Evolutionary conservation across 148 eudicot genomes (phyloP).

Genomic region (Mesembryanthemum crystallinum): DNA sequence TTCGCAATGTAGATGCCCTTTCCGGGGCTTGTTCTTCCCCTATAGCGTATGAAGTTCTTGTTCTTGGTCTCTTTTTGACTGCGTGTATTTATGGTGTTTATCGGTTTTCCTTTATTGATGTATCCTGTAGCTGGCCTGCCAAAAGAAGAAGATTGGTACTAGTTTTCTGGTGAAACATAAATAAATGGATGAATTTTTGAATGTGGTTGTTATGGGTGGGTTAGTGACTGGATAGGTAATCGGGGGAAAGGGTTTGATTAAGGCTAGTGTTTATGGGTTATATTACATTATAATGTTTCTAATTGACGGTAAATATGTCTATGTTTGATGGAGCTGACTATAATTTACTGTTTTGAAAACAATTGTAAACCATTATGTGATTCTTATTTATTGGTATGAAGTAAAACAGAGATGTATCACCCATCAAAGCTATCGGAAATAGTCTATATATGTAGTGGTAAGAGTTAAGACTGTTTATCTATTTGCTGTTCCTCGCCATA

Average conservation of each 20-base stretch:
- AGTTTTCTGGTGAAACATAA: not conserved
- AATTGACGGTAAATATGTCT: not conserved
- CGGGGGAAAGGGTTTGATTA: not conserved
- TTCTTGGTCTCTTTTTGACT: not conserved
- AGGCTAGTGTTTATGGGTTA: not conserved
- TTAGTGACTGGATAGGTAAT: not conserved
- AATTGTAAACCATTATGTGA: too few relatives aligned
- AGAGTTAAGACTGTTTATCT: too few relatives aligned
- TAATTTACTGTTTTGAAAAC: too few relatives aligned
- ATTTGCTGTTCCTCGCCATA: too few relatives aligned
- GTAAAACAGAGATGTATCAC: too few relatives aligned
- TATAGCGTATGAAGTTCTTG: constrained; percentile 7
- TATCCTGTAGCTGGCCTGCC: not conserved
- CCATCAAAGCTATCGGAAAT: too few relatives aligned
- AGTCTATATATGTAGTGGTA: too few relatives aligned
- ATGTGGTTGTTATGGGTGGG: not conserved
- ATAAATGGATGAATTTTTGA: not conserved
- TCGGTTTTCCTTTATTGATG: not conserved
- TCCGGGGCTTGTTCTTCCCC: constrained; percentile 13
- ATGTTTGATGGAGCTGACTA: too few relatives aligned
- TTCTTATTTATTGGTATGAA: too few relatives aligned
- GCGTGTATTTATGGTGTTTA: not conserved
- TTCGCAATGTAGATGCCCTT: constrained; percentile 12
- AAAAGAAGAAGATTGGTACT: not conserved
- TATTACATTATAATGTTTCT: not conserved